A percentile compares a stretch with the other conserved stretches of the same genome.
phyloP scores from a whole-genome alignment of 2,329 filamentous ascomycete genomes.

The Neofusicoccum umdonicola region DNA sequence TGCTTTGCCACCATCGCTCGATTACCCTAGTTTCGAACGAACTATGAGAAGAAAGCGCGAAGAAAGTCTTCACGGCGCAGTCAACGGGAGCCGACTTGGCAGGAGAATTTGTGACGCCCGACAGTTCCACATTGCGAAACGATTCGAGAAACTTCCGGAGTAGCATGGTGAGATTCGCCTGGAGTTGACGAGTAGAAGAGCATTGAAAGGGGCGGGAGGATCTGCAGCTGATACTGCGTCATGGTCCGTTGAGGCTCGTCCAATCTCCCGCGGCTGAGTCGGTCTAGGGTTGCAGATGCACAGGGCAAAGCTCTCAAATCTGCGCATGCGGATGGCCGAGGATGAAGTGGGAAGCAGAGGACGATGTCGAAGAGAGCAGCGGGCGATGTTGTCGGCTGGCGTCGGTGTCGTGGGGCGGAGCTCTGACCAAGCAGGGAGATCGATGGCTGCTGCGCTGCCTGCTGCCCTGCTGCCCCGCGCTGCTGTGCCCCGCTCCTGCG shows the following conservation, averaged over 20 bases:
- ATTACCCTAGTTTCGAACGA: too few relatives aligned
- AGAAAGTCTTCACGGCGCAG: too few relatives aligned
- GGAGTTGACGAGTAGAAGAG: neutral
- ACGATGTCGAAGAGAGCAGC: too few relatives aligned
- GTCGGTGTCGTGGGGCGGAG: neutral
- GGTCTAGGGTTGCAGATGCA: neutral
- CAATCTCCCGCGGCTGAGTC: neutral
- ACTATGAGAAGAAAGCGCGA: too few relatives aligned
- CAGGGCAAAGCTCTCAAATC: too few relatives aligned
- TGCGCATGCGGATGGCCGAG: neutral
- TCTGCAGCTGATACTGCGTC: conserved; percentile 1
- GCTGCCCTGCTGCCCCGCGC: neutral
- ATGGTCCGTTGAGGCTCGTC: neutral
- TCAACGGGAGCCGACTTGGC: too few relatives aligned
- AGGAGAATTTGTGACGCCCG: neutral
- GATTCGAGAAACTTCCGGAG: neutral
- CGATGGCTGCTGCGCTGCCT: neutral
- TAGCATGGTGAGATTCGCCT: neutral
- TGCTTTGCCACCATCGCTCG: too few relatives aligned
- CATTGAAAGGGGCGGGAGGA: neutral
- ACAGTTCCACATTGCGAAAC: neutral
- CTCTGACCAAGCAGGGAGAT: conserved; percentile 1
- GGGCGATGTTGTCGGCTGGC: neutral
- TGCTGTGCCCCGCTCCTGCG: neutral
- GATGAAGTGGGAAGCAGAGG: neutral